A percentile compares a stretch with the other conserved stretches of the same genome.
Evolutionary conservation across 2,329 filamentous ascomycete species (phyloP).

Genomic region (Juglanconis sp.): DNA sequence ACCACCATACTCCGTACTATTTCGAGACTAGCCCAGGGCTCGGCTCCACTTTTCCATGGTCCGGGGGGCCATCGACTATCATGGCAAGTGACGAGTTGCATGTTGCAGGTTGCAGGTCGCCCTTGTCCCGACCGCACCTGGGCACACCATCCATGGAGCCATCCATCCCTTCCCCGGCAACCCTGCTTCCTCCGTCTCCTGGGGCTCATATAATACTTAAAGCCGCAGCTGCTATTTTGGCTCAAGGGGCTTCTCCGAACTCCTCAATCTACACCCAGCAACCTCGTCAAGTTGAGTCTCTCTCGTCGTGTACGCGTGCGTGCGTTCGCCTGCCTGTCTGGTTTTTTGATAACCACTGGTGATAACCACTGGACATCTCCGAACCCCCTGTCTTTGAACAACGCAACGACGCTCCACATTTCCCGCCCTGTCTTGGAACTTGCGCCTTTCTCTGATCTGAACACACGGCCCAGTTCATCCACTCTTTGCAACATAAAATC

Average conservation of each 20-base stretch:
- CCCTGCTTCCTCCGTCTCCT: not conserved
- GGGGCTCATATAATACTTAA: constrained; percentile 19
- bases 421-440: not conserved
- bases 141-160: constrained; percentile 1
- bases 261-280: constrained; percentile 10
- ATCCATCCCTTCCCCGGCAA: constrained; percentile 8
- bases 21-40: constrained; percentile 4
- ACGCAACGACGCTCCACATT: constrained; percentile 13
- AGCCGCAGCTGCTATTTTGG: constrained; percentile 3
- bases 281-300: not conserved
- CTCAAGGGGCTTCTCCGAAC: not conserved
- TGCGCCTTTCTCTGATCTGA: constrained; percentile 8
- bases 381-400: constrained; percentile 13
- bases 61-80: constrained; percentile 10
- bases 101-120: constrained; percentile 6
- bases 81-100: constrained; percentile 10
- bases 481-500: constrained; percentile 15
- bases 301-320: constrained; percentile 10
- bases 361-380: constrained; percentile 14
- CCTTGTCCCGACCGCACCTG: constrained; percentile 11
- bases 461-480: constrained; percentile 18
- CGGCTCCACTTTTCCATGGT: constrained; percentile 10
- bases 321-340: not conserved
- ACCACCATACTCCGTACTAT: not conserved
- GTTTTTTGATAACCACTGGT: constrained; percentile 11